Evolutionary conservation across 768 basidiomycete genomes (phyloP).

Genomic region (Lentinula sp.): DNA sequence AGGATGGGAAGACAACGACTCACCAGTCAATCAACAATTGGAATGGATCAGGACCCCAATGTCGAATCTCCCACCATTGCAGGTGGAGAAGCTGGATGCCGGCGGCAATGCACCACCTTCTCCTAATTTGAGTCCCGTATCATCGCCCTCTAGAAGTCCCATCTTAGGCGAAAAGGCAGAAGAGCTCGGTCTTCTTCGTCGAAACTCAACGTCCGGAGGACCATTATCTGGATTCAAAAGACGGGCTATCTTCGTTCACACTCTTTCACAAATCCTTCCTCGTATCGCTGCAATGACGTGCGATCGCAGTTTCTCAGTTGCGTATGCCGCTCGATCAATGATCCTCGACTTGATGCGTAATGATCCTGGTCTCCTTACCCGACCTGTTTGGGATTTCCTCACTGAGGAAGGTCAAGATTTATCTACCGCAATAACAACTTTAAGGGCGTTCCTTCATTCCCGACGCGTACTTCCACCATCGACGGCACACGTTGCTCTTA

Average conservation of each 20-base stretch:
- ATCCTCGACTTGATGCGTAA: constrained; percentile 68
- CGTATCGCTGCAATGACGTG: constrained; percentile 45
- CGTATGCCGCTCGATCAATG: constrained; percentile 48
- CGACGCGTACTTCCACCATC: constrained; percentile 54
- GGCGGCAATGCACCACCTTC: constrained; percentile 21
- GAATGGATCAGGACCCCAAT: constrained; percentile 62
- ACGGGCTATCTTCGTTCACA: constrained; percentile 60
- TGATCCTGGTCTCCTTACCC: constrained; percentile 61
- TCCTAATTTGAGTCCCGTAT: constrained; percentile 23
- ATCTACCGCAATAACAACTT: constrained; percentile 38
- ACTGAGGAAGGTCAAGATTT: constrained; percentile 44
- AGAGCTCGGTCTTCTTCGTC: constrained; percentile 34
- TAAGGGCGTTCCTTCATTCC: constrained; percentile 53
- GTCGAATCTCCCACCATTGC: constrained; percentile 52
- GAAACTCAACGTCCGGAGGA: constrained; percentile 51
- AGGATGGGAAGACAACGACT: constrained; percentile 65
- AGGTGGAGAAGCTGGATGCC: constrained; percentile 45
- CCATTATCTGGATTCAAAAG: constrained; percentile 44
- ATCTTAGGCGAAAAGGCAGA: constrained; percentile 18
- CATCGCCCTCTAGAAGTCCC: constrained; percentile 23
- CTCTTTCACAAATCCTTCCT: constrained; percentile 49
- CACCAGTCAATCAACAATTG: constrained; percentile 44
- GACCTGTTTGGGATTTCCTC: constrained; percentile 57
- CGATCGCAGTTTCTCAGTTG: constrained; percentile 48
- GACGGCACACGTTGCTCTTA: constrained; percentile 62